Percentiles rank a stretch among this genome's conserved stretches.
Evolutionary conservation across 495 filamentous ascomycete species (phyloP).

Genomic region (Letharia columbiana): DNA sequence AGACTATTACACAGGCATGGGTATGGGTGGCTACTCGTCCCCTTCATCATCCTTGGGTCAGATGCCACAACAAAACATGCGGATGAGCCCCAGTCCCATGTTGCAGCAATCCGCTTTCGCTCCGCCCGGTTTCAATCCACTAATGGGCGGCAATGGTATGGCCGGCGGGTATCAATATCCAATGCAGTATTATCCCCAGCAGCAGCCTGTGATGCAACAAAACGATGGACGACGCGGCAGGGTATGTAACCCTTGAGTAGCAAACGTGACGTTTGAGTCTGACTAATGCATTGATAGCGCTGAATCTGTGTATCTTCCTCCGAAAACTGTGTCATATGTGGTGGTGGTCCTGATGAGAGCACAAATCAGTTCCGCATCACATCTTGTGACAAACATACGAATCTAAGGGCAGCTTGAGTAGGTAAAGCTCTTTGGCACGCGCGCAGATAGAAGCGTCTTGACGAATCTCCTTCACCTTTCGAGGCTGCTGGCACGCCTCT

Average conservation of each 20-base stretch:
- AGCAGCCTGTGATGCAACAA: conserved; percentile 39
- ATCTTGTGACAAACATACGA: not conserved
- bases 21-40: conserved; percentile 37
- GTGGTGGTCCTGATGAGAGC: conserved; percentile 5
- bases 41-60: conserved; percentile 38
- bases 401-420: not conserved
- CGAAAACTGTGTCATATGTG: not conserved
- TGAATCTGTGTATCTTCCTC: not conserved
- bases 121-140: conserved; percentile 40
- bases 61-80: conserved; percentile 32
- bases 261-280: not conserved
- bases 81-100: conserved; percentile 38
- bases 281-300: conserved; percentile 9
- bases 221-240: conserved; percentile 41
- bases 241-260: conserved; percentile 10
- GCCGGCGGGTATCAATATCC: conserved; percentile 38
- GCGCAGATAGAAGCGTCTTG: conserved; percentile 1
- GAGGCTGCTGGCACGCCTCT: conserved; percentile 19
- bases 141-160: conserved; percentile 41
- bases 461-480: conserved; percentile 13
- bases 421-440: not conserved
- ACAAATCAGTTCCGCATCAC: conserved; percentile 3
- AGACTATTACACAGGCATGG: conserved; percentile 38
- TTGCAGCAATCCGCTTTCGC: conserved; percentile 38
- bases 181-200: conserved; percentile 41